Evolutionary conservation across 352 stramenopile genomes (phyloP).

Genomic region (Phytopythium helicoides): DNA sequence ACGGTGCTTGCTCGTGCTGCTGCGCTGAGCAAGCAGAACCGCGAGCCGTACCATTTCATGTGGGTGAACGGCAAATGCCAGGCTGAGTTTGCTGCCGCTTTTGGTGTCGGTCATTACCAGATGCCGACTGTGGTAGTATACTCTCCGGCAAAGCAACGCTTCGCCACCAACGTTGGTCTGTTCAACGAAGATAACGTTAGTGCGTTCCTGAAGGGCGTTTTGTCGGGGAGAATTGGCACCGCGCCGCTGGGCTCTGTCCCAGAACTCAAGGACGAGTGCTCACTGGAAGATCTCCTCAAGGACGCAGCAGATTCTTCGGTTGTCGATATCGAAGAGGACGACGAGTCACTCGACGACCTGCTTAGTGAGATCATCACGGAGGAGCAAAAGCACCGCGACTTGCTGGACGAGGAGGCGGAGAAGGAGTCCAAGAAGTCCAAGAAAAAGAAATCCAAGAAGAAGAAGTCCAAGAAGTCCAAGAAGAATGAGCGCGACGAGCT

Average conservation of each 20-base stretch:
- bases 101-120: slow-evolving; percentile 68
- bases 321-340: slow-evolving; percentile 30
- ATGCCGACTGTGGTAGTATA: slow-evolving; percentile 78
- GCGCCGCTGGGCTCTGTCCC: slow-evolving; percentile 40
- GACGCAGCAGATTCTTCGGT: slow-evolving; percentile 10
- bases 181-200: slow-evolving; percentile 60
- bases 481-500: slow-evolving; percentile 54
- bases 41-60: slow-evolving; percentile 71
- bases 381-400: slow-evolving; percentile 53
- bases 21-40: slow-evolving; percentile 39
- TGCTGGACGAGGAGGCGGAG: slow-evolving; percentile 49
- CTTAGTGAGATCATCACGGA: slow-evolving; percentile 73
- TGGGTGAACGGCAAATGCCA: slow-evolving; percentile 79
- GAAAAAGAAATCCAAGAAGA: slow-evolving; percentile 45
- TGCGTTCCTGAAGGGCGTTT: slow-evolving; percentile 60
- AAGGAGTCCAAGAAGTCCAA: slow-evolving; percentile 29
- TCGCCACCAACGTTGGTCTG: slow-evolving; percentile 62
- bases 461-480: slow-evolving; percentile 49
- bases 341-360: slow-evolving; percentile 61
- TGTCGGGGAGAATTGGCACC: slow-evolving; percentile 64
- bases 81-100: slow-evolving; percentile 58
- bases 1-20: slow-evolving; percentile 42
- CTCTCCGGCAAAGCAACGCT: slow-evolving; percentile 69
- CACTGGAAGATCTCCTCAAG: slow-evolving; percentile 44
- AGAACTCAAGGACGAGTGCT: slow-evolving; percentile 44